Conservation (phyloP, 1,284 basidiomycete genomes). For the Xerocomus cyaneibrunnescens region DNA sequence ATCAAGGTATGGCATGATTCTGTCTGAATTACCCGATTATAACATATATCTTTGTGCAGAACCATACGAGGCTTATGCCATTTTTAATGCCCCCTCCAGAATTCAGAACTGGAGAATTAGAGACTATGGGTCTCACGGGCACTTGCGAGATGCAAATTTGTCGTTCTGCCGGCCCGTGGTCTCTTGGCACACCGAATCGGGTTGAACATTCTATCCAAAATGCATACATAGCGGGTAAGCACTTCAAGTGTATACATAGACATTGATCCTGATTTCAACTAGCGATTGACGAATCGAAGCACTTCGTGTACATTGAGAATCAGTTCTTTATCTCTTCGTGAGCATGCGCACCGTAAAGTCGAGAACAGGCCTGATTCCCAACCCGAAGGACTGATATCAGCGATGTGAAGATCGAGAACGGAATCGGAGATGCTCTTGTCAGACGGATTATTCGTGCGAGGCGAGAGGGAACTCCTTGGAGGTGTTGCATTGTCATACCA, state of each 20-base stretch:
- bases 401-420: conserved; percentile 88
- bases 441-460: conserved; percentile 91
- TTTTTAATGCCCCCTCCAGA: conserved; percentile 95
- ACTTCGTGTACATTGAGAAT: conserved; percentile 95
- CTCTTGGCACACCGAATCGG: conserved; percentile 83
- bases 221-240: conserved; percentile 84
- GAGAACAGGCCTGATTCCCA: conserved; percentile 5
- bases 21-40: background rate
- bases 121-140: conserved; percentile 83
- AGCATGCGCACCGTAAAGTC: conserved; percentile 27
- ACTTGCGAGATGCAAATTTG: conserved; percentile 98
- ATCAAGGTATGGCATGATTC: conserved; percentile 65
- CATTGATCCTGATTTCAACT: conserved; percentile 4
- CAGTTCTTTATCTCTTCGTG: conserved; percentile 98
- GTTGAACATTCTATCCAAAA: conserved; percentile 95
- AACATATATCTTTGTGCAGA: conserved; percentile 45
- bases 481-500: conserved; percentile 92
- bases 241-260: background rate
- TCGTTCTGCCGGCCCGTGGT: conserved; percentile 95
- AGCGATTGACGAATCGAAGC: conserved; percentile 95
- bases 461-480: conserved; percentile 81
- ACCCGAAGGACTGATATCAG: conserved; percentile 74
- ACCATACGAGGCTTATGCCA: conserved; percentile 90
- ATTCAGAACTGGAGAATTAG: conserved; percentile 82
- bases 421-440: conserved; percentile 93